Base-by-base conservation (phyloP, 176 grass and related monocot species). In the Rhynchospora breviuscula region DNA sequence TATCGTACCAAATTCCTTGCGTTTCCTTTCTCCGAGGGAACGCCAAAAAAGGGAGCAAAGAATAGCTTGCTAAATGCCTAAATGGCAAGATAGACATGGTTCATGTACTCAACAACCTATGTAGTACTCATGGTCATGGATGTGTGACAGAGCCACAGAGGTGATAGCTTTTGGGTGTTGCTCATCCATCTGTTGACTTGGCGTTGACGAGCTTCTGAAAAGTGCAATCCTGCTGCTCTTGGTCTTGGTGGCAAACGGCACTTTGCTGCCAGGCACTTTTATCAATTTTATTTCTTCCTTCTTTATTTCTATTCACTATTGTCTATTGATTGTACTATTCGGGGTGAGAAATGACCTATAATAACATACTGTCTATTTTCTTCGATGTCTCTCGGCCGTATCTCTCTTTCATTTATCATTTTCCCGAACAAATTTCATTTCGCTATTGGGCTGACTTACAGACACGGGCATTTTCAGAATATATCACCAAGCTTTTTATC, bases 181-280 rank as follows among this genome's bases (percentile, higher is more conserved):
- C 74, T 79, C 74, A 78, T 78, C 74, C 74, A 57, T 47, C 21
- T 78, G 74, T 56, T 78, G 74, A 31, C 74, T 79, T 78, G 14
- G 49, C 3, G 21, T 79, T 78, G 14, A 22, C 3, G 21, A 79
- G 49, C 19, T 54, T 33, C 7, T 54, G 10, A 13, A 23, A 6
- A 63, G 14, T 19, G 33, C 22, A n/a, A 8, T 17, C 19, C 8
- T 63, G 59, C 10, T 66, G 6, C 10, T 64, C n/a, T 12, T 74
- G 31, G 31, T 15, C 3, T 2, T 17, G 74, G 45, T 58, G 22
- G 74, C 48, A 54, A 79, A 79, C 45, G 74, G 49, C 74, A 79
- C 49, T 79, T 79, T 54, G 74, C 74, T 79, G 53, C 74, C 74
- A 47, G 29, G 19, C n/a, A 15, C 31, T 68, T 68, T 68, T 68